Evolutionary conservation across 2,329 filamentous ascomycete genomes (phyloP).

Genomic region (Fusarium sp.): DNA sequence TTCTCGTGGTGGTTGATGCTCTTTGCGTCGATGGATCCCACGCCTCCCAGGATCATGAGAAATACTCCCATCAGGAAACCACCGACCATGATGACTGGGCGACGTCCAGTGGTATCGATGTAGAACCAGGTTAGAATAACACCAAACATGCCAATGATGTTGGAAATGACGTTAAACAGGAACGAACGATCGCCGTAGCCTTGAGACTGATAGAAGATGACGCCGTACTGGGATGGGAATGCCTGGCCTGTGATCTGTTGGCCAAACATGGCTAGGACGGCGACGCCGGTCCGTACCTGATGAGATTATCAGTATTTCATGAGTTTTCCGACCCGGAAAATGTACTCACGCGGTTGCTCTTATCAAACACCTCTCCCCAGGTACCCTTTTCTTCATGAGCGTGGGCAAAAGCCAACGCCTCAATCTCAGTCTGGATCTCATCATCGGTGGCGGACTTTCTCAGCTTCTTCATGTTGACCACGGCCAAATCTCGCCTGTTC

Average conservation of each 20-base stretch:
- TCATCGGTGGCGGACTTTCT: conserved; percentile 43
- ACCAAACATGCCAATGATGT: conserved; percentile 12
- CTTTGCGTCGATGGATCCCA: conserved; percentile 50
- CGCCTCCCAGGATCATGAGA: neutral
- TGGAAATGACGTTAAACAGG: conserved; percentile 39
- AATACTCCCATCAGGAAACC: conserved; percentile 1
- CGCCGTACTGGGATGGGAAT: conserved; percentile 44
- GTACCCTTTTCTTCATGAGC: conserved; percentile 6
- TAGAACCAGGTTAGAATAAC: conserved; percentile 36
- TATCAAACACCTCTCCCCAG: conserved; percentile 17
- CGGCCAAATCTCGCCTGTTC: conserved; percentile 9
- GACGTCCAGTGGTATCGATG: neutral
- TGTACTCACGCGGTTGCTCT: neutral
- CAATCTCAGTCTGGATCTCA: conserved; percentile 38
- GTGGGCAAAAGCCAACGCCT: conserved; percentile 13
- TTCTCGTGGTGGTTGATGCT: conserved; percentile 62
- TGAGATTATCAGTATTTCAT: neutral
- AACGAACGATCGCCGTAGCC: conserved; percentile 40
- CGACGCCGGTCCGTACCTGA: conserved; percentile 32
- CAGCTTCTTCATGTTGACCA: conserved; percentile 42
- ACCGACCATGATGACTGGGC: neutral
- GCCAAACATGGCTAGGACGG: conserved; percentile 44
- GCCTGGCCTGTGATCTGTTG: conserved; percentile 49
- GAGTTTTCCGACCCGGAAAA: neutral
- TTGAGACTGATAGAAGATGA: conserved; percentile 45